Evolutionary conservation across 306 rosid species (phyloP), one percentile per base, ranked within the genome.

Genomic region (Medicago ruthenica): DNA sequence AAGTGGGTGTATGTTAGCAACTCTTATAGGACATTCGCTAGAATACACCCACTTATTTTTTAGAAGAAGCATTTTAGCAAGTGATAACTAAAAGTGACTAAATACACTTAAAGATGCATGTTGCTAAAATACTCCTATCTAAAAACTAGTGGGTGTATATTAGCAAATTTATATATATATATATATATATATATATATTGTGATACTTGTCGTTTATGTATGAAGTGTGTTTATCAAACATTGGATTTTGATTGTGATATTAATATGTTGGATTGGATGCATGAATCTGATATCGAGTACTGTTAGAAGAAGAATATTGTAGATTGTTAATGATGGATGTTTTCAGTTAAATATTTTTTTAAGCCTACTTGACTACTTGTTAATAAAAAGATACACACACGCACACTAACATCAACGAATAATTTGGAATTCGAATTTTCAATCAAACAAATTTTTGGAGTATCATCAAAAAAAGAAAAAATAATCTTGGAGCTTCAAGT

Each of bases 261-360:
- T 67, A 75, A n/a, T n/a, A n/a, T n/a, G n/a, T n/a, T 59, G 81
- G 82, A 78, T 83, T 51, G 83, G 77, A 40, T 83, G 81, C 87
- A 79, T 77, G 85, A 66, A 82, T 68, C 82, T 65, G 40, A 45
- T 21, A 10, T n/a, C 13, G 31, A 21, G 7, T 27, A 15, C 16
- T 70, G 18, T 60, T 70, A 36, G 40, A 54, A 7, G 45, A 34
- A 31, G 34, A 48, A 47, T 69, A 17, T 7, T 58, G 50, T 70
- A 41, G 18, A 42, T 60, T 27, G 41, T 60, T 21, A 67, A 45
- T 67, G 54, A 67, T 48, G 61, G 37, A 48, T 31, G 51, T 62
- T 45, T 64, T 18, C n/a, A 34, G n/a, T 64, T 75, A 47, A 53
- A 51, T 63, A 51, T 16, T 76, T 51, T 4, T 37, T 65, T 65